phyloP scores from a whole-genome alignment of 331 rosid species.

The Cucumis variabilis region DNA sequence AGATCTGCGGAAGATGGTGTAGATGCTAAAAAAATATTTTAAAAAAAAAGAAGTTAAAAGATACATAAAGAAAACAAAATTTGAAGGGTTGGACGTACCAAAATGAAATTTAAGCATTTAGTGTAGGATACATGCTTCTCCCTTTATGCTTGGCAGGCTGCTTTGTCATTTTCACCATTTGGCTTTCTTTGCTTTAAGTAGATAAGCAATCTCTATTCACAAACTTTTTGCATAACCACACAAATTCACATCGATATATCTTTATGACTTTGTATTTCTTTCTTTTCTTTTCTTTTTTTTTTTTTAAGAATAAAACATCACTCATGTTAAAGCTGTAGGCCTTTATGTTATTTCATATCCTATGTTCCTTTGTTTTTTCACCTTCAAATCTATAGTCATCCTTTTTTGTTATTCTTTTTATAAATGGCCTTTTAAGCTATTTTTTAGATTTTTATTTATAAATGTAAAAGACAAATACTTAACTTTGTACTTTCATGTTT shows the following conservation, averaged over 20 bases:
- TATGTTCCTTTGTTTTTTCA: background rate
- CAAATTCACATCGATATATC: background rate
- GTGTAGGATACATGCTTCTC: background rate
- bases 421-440: background rate
- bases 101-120: background rate
- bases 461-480: background rate
- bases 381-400: background rate
- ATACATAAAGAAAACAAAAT: background rate
- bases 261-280: background rate
- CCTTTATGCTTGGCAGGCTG: constrained; percentile 14
- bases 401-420: background rate
- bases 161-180: constrained; percentile 17
- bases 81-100: background rate
- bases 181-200: background rate
- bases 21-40: too few species aligned
- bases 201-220: constrained; percentile 9
- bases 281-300: background rate
- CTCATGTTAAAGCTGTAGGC: background rate
- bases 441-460: background rate
- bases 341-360: background rate
- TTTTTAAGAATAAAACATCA: background rate
- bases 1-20: too few species aligned
- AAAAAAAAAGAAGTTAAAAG: too few species aligned
- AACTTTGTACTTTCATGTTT: background rate
- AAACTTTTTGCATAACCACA: background rate